A percentile compares a stretch with the other conserved stretches of the same genome.
Evolutionary conservation across 2,329 filamentous ascomycete species (phyloP).

Genomic region (Neofusicoccum cordaticola): DNA sequence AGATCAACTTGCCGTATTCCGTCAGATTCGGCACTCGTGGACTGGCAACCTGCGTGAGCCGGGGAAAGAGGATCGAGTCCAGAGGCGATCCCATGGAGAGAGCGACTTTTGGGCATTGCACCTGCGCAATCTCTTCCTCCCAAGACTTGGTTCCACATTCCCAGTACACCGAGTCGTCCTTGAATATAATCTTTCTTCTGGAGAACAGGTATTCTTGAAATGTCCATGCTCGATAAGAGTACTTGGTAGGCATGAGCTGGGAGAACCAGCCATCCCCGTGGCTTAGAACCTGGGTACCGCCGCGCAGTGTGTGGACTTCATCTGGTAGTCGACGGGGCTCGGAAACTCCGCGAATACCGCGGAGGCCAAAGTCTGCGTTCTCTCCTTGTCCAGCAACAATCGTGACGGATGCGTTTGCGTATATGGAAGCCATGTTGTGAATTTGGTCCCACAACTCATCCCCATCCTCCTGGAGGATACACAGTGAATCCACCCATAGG

Average conservation of each 20-base stretch:
- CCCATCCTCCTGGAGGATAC: constrained; percentile 19
- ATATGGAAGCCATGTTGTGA: constrained; percentile 20
- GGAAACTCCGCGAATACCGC: constrained; percentile 13
- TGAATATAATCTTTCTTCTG: constrained; percentile 14
- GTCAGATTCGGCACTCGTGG: neutral
- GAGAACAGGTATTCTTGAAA: constrained; percentile 20
- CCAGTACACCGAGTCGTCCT: constrained; percentile 15
- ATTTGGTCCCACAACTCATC: constrained; percentile 14
- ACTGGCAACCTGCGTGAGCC: neutral
- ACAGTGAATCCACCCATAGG: constrained; percentile 24
- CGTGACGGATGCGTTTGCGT: constrained; percentile 20
- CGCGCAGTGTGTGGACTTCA: constrained; percentile 8
- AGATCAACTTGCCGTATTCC: neutral
- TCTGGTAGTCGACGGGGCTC: neutral
- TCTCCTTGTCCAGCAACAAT: constrained; percentile 21
- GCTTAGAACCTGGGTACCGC: neutral
- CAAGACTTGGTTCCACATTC: neutral
- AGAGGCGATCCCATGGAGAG: neutral
- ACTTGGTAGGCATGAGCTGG: constrained; percentile 8
- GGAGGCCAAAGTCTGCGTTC: neutral
- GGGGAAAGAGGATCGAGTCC: neutral
- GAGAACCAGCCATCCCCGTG: constrained; percentile 12
- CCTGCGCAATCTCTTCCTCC: constrained; percentile 17
- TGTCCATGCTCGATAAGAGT: constrained; percentile 17
- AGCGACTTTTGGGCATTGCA: neutral